These are phyloP conservation scores for Talaromyces stipitatus DNA, from an alignment of 495 filamentous ascomycete genomes.

Conservation along the genomic window DNA sequence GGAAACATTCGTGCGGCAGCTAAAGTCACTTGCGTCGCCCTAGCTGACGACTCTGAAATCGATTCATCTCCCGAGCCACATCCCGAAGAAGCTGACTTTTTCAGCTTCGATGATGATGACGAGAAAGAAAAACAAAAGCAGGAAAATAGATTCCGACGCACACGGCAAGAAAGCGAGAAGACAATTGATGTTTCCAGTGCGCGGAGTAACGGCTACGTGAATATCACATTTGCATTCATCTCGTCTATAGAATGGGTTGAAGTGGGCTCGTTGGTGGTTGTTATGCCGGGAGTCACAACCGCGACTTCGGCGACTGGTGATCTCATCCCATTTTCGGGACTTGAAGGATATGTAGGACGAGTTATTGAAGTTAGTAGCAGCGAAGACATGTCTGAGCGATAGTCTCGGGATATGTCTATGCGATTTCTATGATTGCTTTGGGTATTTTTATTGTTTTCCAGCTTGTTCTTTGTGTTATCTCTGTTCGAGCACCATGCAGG, in stretches of 20 bases:
- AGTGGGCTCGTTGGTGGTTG: conserved; percentile 65
- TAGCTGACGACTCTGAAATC: conserved; percentile 27
- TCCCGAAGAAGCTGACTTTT: conserved; percentile 47
- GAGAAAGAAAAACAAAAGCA: conserved; percentile 21
- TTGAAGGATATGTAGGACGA: conserved; percentile 44
- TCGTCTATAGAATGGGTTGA: conserved; percentile 81
- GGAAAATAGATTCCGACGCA: not conserved
- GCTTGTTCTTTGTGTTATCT: not conserved
- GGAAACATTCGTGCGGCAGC: conserved; percentile 80
- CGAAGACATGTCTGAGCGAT: conserved; percentile 11
- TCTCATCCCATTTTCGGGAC: conserved; percentile 23
- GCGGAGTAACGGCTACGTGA: conserved; percentile 30
- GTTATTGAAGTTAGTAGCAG: conserved; percentile 28
- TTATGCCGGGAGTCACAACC: conserved; percentile 57
- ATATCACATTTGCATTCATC: conserved; percentile 69
- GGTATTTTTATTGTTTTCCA: not conserved
- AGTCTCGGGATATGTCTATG: too few relatives aligned
- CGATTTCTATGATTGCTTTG: not conserved
- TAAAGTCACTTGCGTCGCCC: conserved; percentile 51
- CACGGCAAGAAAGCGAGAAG: conserved; percentile 2
- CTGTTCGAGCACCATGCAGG: too few relatives aligned
- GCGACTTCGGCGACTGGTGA: conserved; percentile 23
- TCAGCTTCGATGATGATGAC: conserved; percentile 53
- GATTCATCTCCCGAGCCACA: conserved; percentile 23
- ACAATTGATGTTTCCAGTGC: conserved; percentile 8